These are phyloP conservation scores for Populus davidiana DNA, from an alignment of 345 rosid species.

Conservation along the genomic window DNA sequence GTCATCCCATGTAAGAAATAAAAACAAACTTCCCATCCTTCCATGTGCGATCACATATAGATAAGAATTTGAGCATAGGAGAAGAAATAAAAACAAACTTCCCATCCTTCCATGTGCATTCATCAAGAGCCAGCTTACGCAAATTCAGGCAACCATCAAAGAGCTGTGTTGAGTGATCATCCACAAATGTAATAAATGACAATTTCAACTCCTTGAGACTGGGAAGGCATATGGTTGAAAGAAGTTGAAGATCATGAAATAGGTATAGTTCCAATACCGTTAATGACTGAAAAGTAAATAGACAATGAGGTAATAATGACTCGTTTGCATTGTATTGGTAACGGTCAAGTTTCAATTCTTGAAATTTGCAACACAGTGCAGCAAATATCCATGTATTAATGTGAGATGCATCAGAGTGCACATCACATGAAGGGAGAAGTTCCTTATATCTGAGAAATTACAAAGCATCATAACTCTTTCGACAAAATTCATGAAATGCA, in stretches of 20 bases:
- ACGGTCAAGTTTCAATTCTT: not conserved
- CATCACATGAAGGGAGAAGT: not conserved
- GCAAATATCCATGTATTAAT: constrained; percentile 4
- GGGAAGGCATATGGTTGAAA: constrained; percentile 5
- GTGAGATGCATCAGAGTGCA: not conserved
- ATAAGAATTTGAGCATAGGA: constrained; percentile 1
- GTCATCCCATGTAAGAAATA: not conserved
- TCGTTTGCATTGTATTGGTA: not conserved
- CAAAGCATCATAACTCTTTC: constrained; percentile 4
- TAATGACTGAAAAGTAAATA: not conserved
- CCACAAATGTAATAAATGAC: not conserved
- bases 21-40: no score
- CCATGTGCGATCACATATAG: not conserved
- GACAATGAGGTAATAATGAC: not conserved
- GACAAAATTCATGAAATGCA: constrained; percentile 9
- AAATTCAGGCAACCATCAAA: not conserved
- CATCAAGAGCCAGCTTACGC: not conserved
- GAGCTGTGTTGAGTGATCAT: not conserved
- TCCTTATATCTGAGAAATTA: not conserved
- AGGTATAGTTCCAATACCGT: not conserved
- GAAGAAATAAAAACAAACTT: not conserved
- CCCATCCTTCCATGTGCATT: not conserved
- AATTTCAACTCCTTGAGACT: constrained; percentile 11
- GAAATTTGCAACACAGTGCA: not conserved
- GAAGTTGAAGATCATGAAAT: not conserved